phyloP scores from a whole-genome alignment of 306 rosid genomes.

The Purshia tridentata region DNA sequence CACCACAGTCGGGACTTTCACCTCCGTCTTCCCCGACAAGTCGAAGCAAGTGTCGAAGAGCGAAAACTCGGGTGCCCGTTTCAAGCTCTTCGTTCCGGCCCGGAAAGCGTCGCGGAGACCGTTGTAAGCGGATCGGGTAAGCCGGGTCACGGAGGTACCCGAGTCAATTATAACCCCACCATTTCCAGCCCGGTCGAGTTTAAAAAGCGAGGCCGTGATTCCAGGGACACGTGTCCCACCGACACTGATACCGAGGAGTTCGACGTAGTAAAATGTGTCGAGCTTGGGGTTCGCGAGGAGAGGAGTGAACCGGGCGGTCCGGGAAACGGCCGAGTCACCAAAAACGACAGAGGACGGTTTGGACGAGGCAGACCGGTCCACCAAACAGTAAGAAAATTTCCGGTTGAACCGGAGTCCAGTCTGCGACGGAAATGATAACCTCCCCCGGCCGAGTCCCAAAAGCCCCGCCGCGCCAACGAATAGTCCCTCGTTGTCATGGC shows the following conservation, averaged over 20 bases:
- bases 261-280: constrained; percentile 82
- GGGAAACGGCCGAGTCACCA: constrained; percentile 75
- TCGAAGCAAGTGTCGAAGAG: constrained; percentile 87
- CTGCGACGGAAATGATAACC: constrained; percentile 72
- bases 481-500: constrained; percentile 86
- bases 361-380: constrained; percentile 82
- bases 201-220: constrained; percentile 55
- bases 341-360: constrained; percentile 70
- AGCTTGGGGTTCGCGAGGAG: constrained; percentile 63
- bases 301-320: constrained; percentile 82
- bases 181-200: constrained; percentile 61
- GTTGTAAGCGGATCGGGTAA: constrained; percentile 67
- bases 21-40: constrained; percentile 65
- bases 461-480: constrained; percentile 91
- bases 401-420: constrained; percentile 61
- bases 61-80: constrained; percentile 74
- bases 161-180: constrained; percentile 93
- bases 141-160: constrained; percentile 85
- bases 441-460: constrained; percentile 81
- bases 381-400: constrained; percentile 88
- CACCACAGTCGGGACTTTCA: constrained; percentile 87
- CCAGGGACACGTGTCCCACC: constrained; percentile 72
- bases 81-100: constrained; percentile 52
- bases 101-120: constrained; percentile 70
- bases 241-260: constrained; percentile 72